Conservation (phyloP, 1,284 basidiomycete species). For the Naganishia cerealis region DNA sequence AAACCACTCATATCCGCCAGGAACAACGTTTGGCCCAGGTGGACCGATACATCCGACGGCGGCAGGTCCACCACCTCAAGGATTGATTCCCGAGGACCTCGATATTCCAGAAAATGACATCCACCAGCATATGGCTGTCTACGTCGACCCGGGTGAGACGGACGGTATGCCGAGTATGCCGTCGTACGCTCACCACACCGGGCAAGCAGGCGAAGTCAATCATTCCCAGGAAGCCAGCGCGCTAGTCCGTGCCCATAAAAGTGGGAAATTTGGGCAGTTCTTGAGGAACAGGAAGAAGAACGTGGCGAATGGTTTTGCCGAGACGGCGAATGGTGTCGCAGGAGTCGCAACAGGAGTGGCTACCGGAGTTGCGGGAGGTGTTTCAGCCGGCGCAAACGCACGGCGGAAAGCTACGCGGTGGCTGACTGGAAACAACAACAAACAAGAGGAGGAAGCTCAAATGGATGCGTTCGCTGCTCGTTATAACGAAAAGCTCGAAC, state of each 20-base stretch:
- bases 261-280: slow-evolving; percentile 44
- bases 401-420: slow-evolving; percentile 9
- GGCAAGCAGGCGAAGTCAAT: slow-evolving; percentile 32
- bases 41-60: slow-evolving; percentile 30
- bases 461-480: slow-evolving; percentile 10
- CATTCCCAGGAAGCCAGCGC: slow-evolving; percentile 43
- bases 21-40: slow-evolving; percentile 13
- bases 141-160: slow-evolving; percentile 54
- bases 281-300: slow-evolving; percentile 43
- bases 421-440: slow-evolving; percentile 1
- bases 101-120: slow-evolving; percentile 35
- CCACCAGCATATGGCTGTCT: slow-evolving; percentile 47
- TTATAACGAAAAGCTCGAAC: slow-evolving; percentile 30
- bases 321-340: slow-evolving; percentile 9
- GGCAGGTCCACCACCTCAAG: slow-evolving; percentile 19
- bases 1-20: slow-evolving; percentile 8
- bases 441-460: slow-evolving; percentile 16
- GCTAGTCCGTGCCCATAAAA: slow-evolving; percentile 54
- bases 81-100: slow-evolving; percentile 29
- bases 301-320: slow-evolving; percentile 20
- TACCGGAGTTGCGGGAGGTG: slow-evolving; percentile 12
- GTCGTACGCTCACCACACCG: slow-evolving; percentile 29
- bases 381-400: slow-evolving; percentile 3
- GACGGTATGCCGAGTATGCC: slow-evolving; percentile 54
- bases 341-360: slow-evolving; percentile 24